These are phyloP conservation scores for Orbilia ellipsospora DNA, from an alignment of 2,329 filamentous ascomycete species.

Conservation along the genomic window DNA sequence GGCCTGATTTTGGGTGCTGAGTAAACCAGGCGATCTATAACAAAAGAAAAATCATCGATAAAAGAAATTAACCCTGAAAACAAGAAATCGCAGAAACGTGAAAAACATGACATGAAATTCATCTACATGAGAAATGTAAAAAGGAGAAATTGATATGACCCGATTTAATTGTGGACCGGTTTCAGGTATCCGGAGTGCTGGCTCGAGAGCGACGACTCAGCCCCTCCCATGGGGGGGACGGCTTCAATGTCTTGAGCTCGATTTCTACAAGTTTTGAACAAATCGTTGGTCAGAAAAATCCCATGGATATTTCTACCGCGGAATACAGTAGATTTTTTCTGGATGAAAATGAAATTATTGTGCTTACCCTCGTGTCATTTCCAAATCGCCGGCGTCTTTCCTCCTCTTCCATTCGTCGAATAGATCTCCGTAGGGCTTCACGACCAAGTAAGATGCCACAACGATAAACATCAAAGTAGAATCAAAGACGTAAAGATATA, in stretches of 20 bases:
- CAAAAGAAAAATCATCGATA: not conserved
- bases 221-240: slow-evolving; percentile 7
- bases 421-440: slow-evolving; percentile 46
- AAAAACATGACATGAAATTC: not conserved
- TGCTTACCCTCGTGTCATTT: slow-evolving; percentile 41
- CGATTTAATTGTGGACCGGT: not conserved
- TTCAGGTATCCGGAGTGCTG: not conserved
- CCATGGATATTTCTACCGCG: not conserved
- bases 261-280: slow-evolving; percentile 4
- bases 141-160: too few relatives aligned
- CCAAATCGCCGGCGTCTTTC: slow-evolving; percentile 43
- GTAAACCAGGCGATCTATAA: slow-evolving; percentile 36
- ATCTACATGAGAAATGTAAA: too few relatives aligned
- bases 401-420: slow-evolving; percentile 53
- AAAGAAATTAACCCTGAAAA: slow-evolving; percentile 2
- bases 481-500: slow-evolving; percentile 66
- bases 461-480: slow-evolving; percentile 64
- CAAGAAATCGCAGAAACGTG: not conserved
- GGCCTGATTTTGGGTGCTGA: slow-evolving; percentile 2
- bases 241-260: slow-evolving; percentile 16
- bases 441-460: slow-evolving; percentile 32
- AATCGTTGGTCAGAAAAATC: slow-evolving; percentile 30
- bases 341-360: not conserved
- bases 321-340: not conserved
- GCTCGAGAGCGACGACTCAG: slow-evolving; percentile 30